A percentile compares a stretch with the other conserved stretches of the same genome.
phyloP scores from a whole-genome alignment of 768 basidiomycete species.

The Naematelia encephala region DNA sequence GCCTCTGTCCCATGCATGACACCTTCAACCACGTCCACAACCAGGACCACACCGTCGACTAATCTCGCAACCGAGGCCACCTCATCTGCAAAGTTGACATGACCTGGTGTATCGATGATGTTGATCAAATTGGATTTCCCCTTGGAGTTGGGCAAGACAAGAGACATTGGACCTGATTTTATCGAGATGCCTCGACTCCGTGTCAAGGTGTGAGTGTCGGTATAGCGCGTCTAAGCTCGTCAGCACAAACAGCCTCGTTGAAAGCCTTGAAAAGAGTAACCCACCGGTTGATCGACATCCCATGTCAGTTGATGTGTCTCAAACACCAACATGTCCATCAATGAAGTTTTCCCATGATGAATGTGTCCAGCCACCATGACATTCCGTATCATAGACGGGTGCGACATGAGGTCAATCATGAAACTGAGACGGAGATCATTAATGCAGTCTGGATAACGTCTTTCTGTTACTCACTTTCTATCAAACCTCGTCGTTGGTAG shows the following conservation, averaged over 20 bases:
- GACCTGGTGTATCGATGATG: slow-evolving; percentile 94
- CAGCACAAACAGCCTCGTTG: background rate
- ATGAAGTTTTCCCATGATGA: slow-evolving; percentile 95
- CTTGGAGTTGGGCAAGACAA: slow-evolving; percentile 74
- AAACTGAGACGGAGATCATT: too few relatives aligned
- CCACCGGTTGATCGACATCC: slow-evolving; percentile 84
- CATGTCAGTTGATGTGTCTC: slow-evolving; percentile 94
- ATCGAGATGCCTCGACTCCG: slow-evolving; percentile 87
- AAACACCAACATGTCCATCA: slow-evolving; percentile 95
- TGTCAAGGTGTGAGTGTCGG: slow-evolving; percentile 88
- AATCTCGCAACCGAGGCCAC: slow-evolving; percentile 82
- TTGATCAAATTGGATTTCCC: slow-evolving; percentile 94
- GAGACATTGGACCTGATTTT: slow-evolving; percentile 94
- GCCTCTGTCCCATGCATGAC: slow-evolving; percentile 93
- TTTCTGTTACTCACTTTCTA: slow-evolving; percentile 66
- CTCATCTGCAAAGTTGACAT: slow-evolving; percentile 98
- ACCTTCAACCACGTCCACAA: slow-evolving; percentile 98
- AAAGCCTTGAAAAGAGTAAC: slow-evolving; percentile 44
- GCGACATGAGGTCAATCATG: slow-evolving; percentile 81
- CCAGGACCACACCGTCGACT: slow-evolving; percentile 84
- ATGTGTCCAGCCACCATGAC: slow-evolving; percentile 94
- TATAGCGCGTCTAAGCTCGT: slow-evolving; percentile 73
- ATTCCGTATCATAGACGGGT: slow-evolving; percentile 93
- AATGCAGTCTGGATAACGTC: too few relatives aligned
- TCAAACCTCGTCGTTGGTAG: slow-evolving; percentile 97